Evolutionary conservation across 2,329 filamentous ascomycete species (phyloP).

Genomic region (Fusarium paranaense): DNA sequence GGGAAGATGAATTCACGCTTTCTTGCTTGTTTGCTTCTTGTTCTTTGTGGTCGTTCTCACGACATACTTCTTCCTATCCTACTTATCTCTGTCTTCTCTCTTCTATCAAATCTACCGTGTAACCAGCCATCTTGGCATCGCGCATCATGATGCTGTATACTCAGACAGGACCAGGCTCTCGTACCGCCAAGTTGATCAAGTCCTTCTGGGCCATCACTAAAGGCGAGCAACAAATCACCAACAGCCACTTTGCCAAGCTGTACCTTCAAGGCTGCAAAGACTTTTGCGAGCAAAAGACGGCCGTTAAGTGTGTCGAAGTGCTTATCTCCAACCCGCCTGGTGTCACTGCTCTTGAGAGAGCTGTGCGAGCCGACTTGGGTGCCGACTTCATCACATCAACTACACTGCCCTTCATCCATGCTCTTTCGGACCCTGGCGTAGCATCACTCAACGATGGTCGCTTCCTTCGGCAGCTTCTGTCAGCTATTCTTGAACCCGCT

Average conservation of each 20-base stretch:
- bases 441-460: slow-evolving; percentile 32
- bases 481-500: slow-evolving; percentile 63
- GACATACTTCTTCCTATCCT: not conserved
- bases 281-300: slow-evolving; percentile 18
- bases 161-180: slow-evolving; percentile 9
- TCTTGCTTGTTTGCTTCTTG: not conserved
- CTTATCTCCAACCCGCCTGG: slow-evolving; percentile 39
- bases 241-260: slow-evolving; percentile 36
- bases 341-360: slow-evolving; percentile 37
- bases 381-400: slow-evolving; percentile 44
- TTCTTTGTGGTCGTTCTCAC: not conserved
- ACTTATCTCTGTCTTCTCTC: not conserved
- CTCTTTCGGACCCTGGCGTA: slow-evolving; percentile 24
- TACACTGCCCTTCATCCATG: slow-evolving; percentile 23
- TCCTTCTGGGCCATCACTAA: slow-evolving; percentile 33
- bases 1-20: not conserved
- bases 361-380: slow-evolving; percentile 41
- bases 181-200: slow-evolving; percentile 24
- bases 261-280: slow-evolving; percentile 42
- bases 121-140: not conserved
- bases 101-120: not conserved
- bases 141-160: slow-evolving; percentile 16
- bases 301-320: slow-evolving; percentile 44
- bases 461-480: slow-evolving; percentile 47
- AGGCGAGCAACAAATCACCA: slow-evolving; percentile 28